Evolutionary conservation across 2,329 filamentous ascomycete species (phyloP).

Genomic region (Hortaea werneckii): DNA sequence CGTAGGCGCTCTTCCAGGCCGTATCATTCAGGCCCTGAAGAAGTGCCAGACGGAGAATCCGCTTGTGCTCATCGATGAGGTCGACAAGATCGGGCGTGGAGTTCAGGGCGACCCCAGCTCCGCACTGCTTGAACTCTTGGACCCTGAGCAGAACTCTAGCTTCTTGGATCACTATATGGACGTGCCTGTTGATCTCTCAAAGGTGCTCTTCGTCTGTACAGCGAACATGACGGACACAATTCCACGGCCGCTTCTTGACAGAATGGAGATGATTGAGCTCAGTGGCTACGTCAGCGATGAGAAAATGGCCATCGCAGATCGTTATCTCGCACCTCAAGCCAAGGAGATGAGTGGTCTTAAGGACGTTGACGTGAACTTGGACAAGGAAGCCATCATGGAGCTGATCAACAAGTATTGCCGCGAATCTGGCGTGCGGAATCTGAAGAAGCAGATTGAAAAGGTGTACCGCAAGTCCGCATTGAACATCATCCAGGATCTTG

Average conservation of each 20-base stretch:
- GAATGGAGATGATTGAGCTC: slow-evolving; percentile 95
- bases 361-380: slow-evolving; percentile 79
- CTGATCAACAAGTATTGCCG: slow-evolving; percentile 98
- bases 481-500: slow-evolving; percentile 92
- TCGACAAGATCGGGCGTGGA: slow-evolving; percentile 94
- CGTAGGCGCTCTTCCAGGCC: slow-evolving; percentile 85
- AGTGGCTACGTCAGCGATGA: slow-evolving; percentile 96
- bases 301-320: slow-evolving; percentile 96
- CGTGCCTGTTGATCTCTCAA: slow-evolving; percentile 91
- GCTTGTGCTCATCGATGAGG: slow-evolving; percentile 88
- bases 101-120: slow-evolving; percentile 96
- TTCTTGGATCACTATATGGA: slow-evolving; percentile 99
- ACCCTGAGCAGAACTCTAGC: slow-evolving; percentile 93
- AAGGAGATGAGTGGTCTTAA: slow-evolving; percentile 87
- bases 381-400: slow-evolving; percentile 81
- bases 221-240: slow-evolving; percentile 99
- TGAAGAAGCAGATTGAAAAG: slow-evolving; percentile 99
- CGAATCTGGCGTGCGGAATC: slow-evolving; percentile 89
- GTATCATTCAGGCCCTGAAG: slow-evolving; percentile 96
- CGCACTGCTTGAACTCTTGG: slow-evolving; percentile 82
- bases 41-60: slow-evolving; percentile 99
- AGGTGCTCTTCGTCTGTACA: slow-evolving; percentile 96
- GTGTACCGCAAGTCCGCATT: slow-evolving; percentile 94
- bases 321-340: slow-evolving; percentile 85
- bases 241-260: slow-evolving; percentile 80